phyloP scores from a whole-genome alignment of 2,329 filamentous ascomycete genomes.

The Neofusicoccum sp. region DNA sequence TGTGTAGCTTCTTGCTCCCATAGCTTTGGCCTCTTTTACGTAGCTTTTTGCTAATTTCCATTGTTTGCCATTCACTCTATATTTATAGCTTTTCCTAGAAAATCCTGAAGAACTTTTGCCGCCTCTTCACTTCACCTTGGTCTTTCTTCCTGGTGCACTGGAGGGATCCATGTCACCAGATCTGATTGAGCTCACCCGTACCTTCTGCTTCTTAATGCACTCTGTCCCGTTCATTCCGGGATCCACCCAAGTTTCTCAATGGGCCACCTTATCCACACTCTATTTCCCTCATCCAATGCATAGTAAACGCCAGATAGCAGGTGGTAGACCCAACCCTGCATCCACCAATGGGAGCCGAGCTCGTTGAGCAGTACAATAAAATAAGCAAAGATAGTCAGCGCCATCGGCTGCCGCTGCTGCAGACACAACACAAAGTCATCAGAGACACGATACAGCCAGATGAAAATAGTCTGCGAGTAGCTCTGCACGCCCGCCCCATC shows the following conservation, averaged over 20 bases:
- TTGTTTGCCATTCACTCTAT: no score
- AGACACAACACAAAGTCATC: slow-evolving; percentile 15
- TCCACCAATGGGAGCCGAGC: slow-evolving; percentile 6
- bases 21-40: no score
- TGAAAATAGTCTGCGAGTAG: slow-evolving; percentile 5
- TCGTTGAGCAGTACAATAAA: slow-evolving; percentile 13
- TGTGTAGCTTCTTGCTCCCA: no score
- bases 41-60: no score
- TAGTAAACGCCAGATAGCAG: slow-evolving; percentile 3
- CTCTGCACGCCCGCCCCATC: background rate
- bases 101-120: no score
- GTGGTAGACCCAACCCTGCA: slow-evolving; percentile 16
- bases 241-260: slow-evolving; percentile 19
- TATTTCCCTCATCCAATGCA: slow-evolving; percentile 5
- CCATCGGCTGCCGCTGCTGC: slow-evolving; percentile 3
- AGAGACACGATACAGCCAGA: slow-evolving; percentile 10
- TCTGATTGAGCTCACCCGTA: no score
- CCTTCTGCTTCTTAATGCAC: no score
- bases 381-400: slow-evolving; percentile 12
- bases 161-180: no score
- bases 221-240: background rate
- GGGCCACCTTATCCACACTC: slow-evolving; percentile 10
- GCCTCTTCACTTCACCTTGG: no score
- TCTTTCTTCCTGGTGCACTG: no score
- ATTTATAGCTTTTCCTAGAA: no score